These are phyloP conservation scores for Epichloe scottii DNA, from an alignment of 2,329 filamentous ascomycete genomes.

Conservation along the genomic window DNA sequence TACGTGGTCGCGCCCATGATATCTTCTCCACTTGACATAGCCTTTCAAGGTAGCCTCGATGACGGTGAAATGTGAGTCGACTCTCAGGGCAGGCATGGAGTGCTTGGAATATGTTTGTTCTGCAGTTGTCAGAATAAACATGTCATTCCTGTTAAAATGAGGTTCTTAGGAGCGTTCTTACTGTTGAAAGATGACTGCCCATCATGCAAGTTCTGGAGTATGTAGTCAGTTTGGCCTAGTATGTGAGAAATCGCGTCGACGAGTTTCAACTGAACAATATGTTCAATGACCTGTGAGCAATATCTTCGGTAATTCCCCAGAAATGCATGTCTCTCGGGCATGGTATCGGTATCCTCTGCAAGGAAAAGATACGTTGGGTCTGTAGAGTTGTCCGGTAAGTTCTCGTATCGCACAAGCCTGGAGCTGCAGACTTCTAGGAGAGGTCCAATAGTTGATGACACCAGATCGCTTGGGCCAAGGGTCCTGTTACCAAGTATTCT, in stretches of 20 bases:
- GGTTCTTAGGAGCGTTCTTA: conserved; percentile 20
- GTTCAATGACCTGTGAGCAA: conserved; percentile 76
- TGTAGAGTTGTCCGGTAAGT: conserved; percentile 66
- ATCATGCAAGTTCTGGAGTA: conserved; percentile 65
- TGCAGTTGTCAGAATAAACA: conserved; percentile 12
- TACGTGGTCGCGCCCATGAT: conserved; percentile 19
- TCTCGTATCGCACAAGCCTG: conserved; percentile 78
- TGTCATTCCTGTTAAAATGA: not conserved
- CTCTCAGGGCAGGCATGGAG: conserved; percentile 59
- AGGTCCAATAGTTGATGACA: conserved; percentile 54
- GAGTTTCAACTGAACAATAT: conserved; percentile 68
- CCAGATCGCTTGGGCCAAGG: conserved; percentile 51
- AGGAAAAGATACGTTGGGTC: conserved; percentile 73
- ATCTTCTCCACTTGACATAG: conserved; percentile 62
- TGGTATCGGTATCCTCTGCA: conserved; percentile 86
- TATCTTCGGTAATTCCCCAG: conserved; percentile 91
- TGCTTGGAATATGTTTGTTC: conserved; percentile 53
- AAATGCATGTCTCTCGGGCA: conserved; percentile 89
- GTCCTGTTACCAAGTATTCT: conserved; percentile 61
- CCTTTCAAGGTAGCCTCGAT: conserved; percentile 83
- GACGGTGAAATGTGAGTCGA: conserved; percentile 82
- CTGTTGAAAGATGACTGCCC: conserved; percentile 54
- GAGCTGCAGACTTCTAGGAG: conserved; percentile 74
- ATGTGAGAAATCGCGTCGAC: conserved; percentile 82
- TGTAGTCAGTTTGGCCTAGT: conserved; percentile 61